phyloP scores from a whole-genome alignment of 169 alveolate genomes.

The Plasmodium blacklocki region DNA sequence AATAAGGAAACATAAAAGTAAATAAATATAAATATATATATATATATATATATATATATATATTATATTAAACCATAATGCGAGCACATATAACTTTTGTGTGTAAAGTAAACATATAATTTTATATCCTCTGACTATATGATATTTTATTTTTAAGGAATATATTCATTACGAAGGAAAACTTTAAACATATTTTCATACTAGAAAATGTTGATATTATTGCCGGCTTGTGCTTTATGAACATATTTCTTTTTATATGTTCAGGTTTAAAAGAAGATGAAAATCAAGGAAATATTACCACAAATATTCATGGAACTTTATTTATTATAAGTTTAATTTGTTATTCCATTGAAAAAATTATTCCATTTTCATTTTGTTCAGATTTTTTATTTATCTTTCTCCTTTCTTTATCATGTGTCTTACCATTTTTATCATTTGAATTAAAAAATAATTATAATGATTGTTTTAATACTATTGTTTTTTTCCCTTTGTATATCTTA shows the following conservation, averaged over 20 bases:
- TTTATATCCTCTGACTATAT: not conserved
- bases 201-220: conserved; percentile 29
- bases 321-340: conserved; percentile 64
- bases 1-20: not conserved
- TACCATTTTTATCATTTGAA: conserved; percentile 43
- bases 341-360: conserved; percentile 27
- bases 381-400: conserved; percentile 42
- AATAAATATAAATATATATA: conserved; percentile 4
- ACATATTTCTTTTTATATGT: conserved; percentile 36
- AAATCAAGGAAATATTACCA: conserved; percentile 27
- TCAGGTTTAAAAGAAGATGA: conserved; percentile 41
- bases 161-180: conserved; percentile 23
- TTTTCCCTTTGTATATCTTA: conserved; percentile 30
- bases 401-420: conserved; percentile 30
- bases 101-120: not conserved
- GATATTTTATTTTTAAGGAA: conserved; percentile 28
- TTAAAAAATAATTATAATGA: conserved; percentile 4
- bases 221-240: conserved; percentile 54
- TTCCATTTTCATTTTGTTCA: conserved; percentile 10
- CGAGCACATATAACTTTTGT: not conserved
- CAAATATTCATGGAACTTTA: conserved; percentile 51
- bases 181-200: conserved; percentile 44
- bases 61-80: not conserved
- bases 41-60: conserved; percentile 1
- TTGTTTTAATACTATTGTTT: conserved; percentile 54